A percentile compares a stretch with the other conserved stretches of the same genome.
Conservation (phyloP, 2,329 filamentous ascomycete genomes). For the Metarhizium brunneum region DNA sequence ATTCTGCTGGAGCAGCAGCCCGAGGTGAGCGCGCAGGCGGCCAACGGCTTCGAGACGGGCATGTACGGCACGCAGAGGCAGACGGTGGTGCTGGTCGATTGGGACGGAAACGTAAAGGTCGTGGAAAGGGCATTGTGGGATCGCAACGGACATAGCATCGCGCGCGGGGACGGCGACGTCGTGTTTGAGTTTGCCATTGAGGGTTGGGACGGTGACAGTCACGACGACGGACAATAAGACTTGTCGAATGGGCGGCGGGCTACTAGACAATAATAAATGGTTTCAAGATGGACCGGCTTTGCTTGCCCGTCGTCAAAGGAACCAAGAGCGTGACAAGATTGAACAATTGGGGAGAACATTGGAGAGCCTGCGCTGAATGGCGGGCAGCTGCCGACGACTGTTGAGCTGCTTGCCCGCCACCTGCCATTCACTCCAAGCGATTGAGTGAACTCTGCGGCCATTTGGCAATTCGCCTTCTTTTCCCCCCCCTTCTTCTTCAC, state of each 20-base stretch:
- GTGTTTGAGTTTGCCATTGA: slow-evolving; percentile 48
- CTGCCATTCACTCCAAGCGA: not conserved
- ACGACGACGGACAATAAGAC: not conserved
- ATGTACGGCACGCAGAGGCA: slow-evolving; percentile 58
- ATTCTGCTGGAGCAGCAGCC: slow-evolving; percentile 27
- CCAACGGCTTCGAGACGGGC: slow-evolving; percentile 42
- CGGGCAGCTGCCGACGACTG: not conserved
- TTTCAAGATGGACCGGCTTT: not conserved
- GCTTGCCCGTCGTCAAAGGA: not conserved
- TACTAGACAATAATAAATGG: not conserved
- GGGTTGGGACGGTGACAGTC: slow-evolving; percentile 28
- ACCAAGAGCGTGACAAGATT: not conserved
- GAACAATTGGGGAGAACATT: too few species aligned
- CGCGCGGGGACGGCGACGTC: slow-evolving; percentile 45
- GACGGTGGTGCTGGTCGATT: slow-evolving; percentile 52
- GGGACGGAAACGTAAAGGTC: slow-evolving; percentile 52
- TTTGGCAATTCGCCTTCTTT: not conserved
- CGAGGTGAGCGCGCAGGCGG: slow-evolving; percentile 18
- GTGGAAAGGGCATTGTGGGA: slow-evolving; percentile 53
- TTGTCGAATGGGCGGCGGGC: not conserved
- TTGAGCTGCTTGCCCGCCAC: not conserved
- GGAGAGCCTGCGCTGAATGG: too few species aligned
- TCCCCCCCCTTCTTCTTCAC: not conserved
- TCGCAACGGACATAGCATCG: slow-evolving; percentile 43
- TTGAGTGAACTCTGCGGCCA: not conserved